These are phyloP conservation scores for Acrodontium crateriforme DNA, from an alignment of 2,329 filamentous ascomycete genomes.

Conservation along the genomic window DNA sequence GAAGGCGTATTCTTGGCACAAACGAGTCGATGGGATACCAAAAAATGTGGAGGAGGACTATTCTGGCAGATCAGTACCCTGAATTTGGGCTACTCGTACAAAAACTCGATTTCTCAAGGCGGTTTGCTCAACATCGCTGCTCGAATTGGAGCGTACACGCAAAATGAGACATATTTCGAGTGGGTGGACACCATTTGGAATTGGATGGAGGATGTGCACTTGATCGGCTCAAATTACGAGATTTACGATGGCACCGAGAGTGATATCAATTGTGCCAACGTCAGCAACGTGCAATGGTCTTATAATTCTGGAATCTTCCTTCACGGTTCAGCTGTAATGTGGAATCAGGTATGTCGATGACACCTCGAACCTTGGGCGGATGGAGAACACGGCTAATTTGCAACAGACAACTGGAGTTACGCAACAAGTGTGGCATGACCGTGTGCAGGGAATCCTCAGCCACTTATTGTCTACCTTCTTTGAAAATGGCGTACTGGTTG, in stretches of 20 bases:
- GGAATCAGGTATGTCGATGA: too few relatives aligned
- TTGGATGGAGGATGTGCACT: slow-evolving; percentile 31
- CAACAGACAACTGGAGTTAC: too few relatives aligned
- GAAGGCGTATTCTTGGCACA: slow-evolving; percentile 30
- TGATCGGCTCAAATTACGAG: slow-evolving; percentile 39
- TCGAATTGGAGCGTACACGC: slow-evolving; percentile 26
- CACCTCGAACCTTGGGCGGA: too few relatives aligned
- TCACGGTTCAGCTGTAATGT: slow-evolving; percentile 34
- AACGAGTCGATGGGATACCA: slow-evolving; percentile 24
- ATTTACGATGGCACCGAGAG: slow-evolving; percentile 36
- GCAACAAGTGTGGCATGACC: too few relatives aligned
- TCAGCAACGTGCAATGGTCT: slow-evolving; percentile 35
- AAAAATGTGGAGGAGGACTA: slow-evolving; percentile 25
- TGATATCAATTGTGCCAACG: slow-evolving; percentile 27
- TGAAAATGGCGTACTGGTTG: not conserved
- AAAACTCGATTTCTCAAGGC: slow-evolving; percentile 39
- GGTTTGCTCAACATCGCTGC: slow-evolving; percentile 39
- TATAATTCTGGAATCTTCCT: slow-evolving; percentile 34
- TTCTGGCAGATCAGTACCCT: slow-evolving; percentile 30
- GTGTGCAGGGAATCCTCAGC: too few relatives aligned
- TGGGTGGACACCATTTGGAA: slow-evolving; percentile 39
- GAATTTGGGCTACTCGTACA: slow-evolving; percentile 36
- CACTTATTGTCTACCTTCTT: not conserved
- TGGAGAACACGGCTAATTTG: too few relatives aligned
- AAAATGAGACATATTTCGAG: slow-evolving; percentile 44